Base-by-base conservation (phyloP, 495 filamentous ascomycete species). In the Xylaria nigripes region DNA sequence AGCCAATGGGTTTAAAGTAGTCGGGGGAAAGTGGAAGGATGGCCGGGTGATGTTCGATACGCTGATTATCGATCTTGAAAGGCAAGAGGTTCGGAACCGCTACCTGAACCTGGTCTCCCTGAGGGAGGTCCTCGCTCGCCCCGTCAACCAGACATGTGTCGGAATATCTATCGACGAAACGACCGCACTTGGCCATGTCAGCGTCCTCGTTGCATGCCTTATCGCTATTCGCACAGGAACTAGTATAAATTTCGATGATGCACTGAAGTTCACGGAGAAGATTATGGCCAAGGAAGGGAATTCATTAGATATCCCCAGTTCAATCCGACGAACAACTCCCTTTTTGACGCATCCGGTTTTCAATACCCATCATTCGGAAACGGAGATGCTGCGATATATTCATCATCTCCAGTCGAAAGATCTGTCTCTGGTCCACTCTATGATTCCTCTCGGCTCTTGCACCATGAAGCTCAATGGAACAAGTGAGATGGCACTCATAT, bases 401-500 rank as follows among this genome's bases (percentile, higher is more conserved):
- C 81, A 89, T 59, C 89, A 95, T 68, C 79, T 98, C 8, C 87
- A 96, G 69, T 96, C 90, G 40, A 96, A 95, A 70, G 93, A 98
- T 68, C 75, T 98, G 5, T 97, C 94, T 16, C 76, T 97, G 36
- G 87, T 87, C 6, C 94, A 97, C 73, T 97, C 94, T 10, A 98
- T 98, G 93, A 98, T 98, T 58, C 91, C 93, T 6, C 81, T 98
- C n/a, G 93, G 93, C 24, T 97, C 94, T 16, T 98, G 93, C 76
- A 98, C 93, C 21, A 98, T 98, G 93, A 98, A 98, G 78, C 84
- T 98, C 41, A 98, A 98, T 65, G 90, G 87, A 52, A 94, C 92
- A 29, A 87, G 88, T 15, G 92, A 97, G 68, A 97, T 94, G 88
- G 80, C 88, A 9, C 87, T 93, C 18, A 76, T 96, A 51, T 90